Percentiles rank a stretch among this genome's conserved stretches.
phyloP scores from a whole-genome alignment of 495 filamentous ascomycete genomes.

The Chaetomium fimeti region DNA sequence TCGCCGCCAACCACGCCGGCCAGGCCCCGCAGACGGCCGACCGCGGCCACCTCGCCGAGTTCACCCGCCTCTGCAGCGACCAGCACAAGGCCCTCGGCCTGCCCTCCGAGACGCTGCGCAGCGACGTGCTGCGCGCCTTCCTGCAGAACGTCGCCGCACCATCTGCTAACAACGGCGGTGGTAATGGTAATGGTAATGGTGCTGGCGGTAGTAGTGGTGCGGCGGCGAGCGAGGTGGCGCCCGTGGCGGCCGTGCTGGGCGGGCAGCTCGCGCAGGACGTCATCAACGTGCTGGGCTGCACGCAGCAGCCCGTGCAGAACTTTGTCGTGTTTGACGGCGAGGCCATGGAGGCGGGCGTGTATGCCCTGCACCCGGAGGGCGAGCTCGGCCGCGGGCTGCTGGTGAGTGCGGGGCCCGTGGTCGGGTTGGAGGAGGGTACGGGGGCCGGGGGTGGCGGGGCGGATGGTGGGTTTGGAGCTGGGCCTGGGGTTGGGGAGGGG shows the following conservation, averaged over 20 bases:
- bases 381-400: slow-evolving; percentile 39
- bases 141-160: slow-evolving; percentile 61
- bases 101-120: slow-evolving; percentile 68
- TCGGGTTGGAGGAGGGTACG: background rate
- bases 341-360: slow-evolving; percentile 70
- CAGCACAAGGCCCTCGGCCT: slow-evolving; percentile 74
- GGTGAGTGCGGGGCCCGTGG: slow-evolving; percentile 11
- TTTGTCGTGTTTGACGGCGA: slow-evolving; percentile 89
- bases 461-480: background rate
- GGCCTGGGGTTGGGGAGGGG: too few relatives aligned
- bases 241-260: slow-evolving; percentile 85
- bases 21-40: slow-evolving; percentile 53
- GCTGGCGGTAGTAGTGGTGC: background rate
- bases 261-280: slow-evolving; percentile 92
- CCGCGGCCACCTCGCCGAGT: slow-evolving; percentile 60
- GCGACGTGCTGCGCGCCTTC: slow-evolving; percentile 80
- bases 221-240: slow-evolving; percentile 66
- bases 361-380: slow-evolving; percentile 72
- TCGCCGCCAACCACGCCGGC: slow-evolving; percentile 54
- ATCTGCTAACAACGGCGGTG: too few relatives aligned
- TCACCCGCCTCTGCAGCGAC: slow-evolving; percentile 73
- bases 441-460: background rate
- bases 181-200: too few relatives aligned
- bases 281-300: slow-evolving; percentile 86
- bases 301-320: slow-evolving; percentile 95